Percentiles rank a stretch among this genome's conserved stretches.
These are phyloP conservation scores for Ormosia emarginata DNA, from an alignment of 306 rosid species.

Conservation along the genomic window DNA sequence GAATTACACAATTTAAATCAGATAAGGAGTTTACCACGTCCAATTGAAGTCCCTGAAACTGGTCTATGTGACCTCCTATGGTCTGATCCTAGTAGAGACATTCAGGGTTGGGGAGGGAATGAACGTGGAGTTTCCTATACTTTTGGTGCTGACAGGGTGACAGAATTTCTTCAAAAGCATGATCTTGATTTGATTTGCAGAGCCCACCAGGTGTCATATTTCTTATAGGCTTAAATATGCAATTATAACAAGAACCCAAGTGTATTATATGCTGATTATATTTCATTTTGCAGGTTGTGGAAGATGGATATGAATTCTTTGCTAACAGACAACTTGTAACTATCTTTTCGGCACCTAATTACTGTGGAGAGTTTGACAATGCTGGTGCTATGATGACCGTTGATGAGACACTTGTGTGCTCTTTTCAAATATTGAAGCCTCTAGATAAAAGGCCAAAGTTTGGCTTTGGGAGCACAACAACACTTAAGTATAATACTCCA, in stretches of 20 bases:
- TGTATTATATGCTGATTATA: neutral
- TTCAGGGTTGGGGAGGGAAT: constrained; percentile 69
- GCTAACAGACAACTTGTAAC: constrained; percentile 77
- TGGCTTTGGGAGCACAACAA: constrained; percentile 42
- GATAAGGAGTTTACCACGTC: constrained; percentile 55
- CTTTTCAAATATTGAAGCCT: constrained; percentile 76
- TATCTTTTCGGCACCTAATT: constrained; percentile 87
- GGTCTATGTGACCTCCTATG: constrained; percentile 89
- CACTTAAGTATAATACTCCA: constrained; percentile 32
- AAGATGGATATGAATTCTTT: constrained; percentile 94
- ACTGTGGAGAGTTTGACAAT: constrained; percentile 91
- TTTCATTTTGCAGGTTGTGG: constrained; percentile 63
- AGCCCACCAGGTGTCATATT: constrained; percentile 74
- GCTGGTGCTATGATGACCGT: constrained; percentile 91
- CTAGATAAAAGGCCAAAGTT: constrained; percentile 56
- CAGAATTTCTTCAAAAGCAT: constrained; percentile 57
- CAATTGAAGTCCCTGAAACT: constrained; percentile 64
- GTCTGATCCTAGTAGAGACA: constrained; percentile 76
- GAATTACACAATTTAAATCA: constrained; percentile 53
- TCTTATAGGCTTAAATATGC: neutral
- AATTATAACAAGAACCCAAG: neutral
- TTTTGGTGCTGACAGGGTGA: constrained; percentile 66
- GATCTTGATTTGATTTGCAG: constrained; percentile 81
- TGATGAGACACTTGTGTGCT: constrained; percentile 70
- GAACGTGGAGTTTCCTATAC: constrained; percentile 89